Conservation (phyloP, 2,329 filamentous ascomycete genomes). For the Metarhizium anisopliae region DNA sequence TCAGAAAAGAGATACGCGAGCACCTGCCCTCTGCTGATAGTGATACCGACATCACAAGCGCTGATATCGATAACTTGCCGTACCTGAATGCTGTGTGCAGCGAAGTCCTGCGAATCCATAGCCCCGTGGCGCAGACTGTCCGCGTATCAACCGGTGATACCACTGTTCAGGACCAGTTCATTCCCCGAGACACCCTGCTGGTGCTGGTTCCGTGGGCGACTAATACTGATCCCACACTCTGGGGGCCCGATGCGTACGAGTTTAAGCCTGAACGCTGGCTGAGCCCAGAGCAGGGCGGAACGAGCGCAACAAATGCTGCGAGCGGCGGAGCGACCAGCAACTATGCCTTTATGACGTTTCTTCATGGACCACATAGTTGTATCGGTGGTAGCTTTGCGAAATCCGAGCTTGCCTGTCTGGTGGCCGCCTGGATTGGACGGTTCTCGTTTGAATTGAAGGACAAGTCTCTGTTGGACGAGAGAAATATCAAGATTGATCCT, state of each 20-base stretch:
- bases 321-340: constrained; percentile 35
- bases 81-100: constrained; percentile 34
- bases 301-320: constrained; percentile 2
- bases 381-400: constrained; percentile 53
- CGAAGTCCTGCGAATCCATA: constrained; percentile 32
- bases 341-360: constrained; percentile 66
- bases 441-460: constrained; percentile 55
- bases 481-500: constrained; percentile 51
- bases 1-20: constrained; percentile 29
- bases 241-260: constrained; percentile 25
- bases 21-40: constrained; percentile 23
- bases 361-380: constrained; percentile 43
- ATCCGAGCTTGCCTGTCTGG: constrained; percentile 73
- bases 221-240: constrained; percentile 21
- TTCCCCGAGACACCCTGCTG: constrained; percentile 27
- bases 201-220: constrained; percentile 21
- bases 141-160: constrained; percentile 23
- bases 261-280: constrained; percentile 31
- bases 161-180: constrained; percentile 20
- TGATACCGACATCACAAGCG: constrained; percentile 1
- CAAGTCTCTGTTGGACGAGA: constrained; percentile 55
- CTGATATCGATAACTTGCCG: constrained; percentile 7
- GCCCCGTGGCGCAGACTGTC: constrained; percentile 25
- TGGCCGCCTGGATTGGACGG: constrained; percentile 66
- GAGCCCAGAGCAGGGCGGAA: constrained; percentile 9